Evolutionary conservation across 2,329 filamentous ascomycete species (phyloP).

Genomic region (Metarhizium anisopliae): DNA sequence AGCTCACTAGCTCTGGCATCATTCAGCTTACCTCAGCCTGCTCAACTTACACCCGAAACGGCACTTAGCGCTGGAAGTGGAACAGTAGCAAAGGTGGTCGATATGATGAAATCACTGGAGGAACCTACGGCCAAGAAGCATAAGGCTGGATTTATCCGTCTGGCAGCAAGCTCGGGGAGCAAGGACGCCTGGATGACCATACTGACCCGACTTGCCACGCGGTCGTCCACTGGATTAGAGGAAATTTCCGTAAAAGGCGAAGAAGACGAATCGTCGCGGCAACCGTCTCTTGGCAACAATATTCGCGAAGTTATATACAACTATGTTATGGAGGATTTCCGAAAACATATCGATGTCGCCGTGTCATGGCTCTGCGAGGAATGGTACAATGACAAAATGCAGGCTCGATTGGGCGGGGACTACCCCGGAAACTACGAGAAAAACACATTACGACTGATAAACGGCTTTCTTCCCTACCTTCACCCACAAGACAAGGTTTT

Average conservation of each 20-base stretch:
- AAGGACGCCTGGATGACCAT: slow-evolving; percentile 88
- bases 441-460: slow-evolving; percentile 73
- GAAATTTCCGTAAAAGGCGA: slow-evolving; percentile 49
- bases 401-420: slow-evolving; percentile 31
- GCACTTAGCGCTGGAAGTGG: slow-evolving; percentile 66
- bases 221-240: slow-evolving; percentile 64
- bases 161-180: slow-evolving; percentile 78
- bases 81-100: slow-evolving; percentile 68
- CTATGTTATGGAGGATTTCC: slow-evolving; percentile 88
- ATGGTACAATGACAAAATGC: slow-evolving; percentile 80
- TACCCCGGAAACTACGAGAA: slow-evolving; percentile 63
- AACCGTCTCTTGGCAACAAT: slow-evolving; percentile 48
- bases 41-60: slow-evolving; percentile 61
- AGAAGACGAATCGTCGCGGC: slow-evolving; percentile 35
- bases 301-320: slow-evolving; percentile 75
- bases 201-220: slow-evolving; percentile 74
- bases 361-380: slow-evolving; percentile 95
- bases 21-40: slow-evolving; percentile 72
- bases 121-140: slow-evolving; percentile 52
- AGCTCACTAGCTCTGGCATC: slow-evolving; percentile 57
- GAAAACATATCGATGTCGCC: slow-evolving; percentile 78
- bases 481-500: slow-evolving; percentile 84
- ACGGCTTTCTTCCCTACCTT: slow-evolving; percentile 84
- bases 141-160: slow-evolving; percentile 68
- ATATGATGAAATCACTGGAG: slow-evolving; percentile 65